phyloP scores from a whole-genome alignment of 129 eudicot species.

The Silybum marianum region DNA sequence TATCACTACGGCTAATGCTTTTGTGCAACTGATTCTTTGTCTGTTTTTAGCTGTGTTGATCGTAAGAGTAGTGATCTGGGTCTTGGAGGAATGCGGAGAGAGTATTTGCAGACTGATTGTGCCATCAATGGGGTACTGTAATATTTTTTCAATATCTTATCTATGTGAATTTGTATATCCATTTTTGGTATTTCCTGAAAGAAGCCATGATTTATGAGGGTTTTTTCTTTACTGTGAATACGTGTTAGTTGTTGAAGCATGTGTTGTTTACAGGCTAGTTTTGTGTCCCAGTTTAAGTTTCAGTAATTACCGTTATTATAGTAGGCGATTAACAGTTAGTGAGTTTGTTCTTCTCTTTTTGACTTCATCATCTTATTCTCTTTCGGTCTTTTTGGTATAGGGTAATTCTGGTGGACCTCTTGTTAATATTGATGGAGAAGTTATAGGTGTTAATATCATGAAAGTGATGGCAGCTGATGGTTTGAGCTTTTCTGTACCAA shows the following conservation, averaged over 20 bases:
- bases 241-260: not conserved
- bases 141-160: constrained; percentile 12
- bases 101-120: constrained; percentile 91
- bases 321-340: not conserved
- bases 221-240: too few species aligned
- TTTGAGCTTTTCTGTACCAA: constrained; percentile 83
- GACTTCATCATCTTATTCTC: not conserved
- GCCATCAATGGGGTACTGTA: constrained; percentile 75
- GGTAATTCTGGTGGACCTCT: constrained; percentile 98
- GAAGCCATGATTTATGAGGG: too few species aligned
- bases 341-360: constrained; percentile 11
- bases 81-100: constrained; percentile 96
- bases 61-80: constrained; percentile 98
- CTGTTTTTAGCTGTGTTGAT: constrained; percentile 78
- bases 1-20: constrained; percentile 17
- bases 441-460: constrained; percentile 76
- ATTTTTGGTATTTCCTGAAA: not conserved
- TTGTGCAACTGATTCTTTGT: not conserved
- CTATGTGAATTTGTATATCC: constrained; percentile 14
- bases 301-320: not conserved
- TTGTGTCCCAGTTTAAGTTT: not conserved
- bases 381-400: constrained; percentile 37
- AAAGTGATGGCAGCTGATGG: constrained; percentile 73
- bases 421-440: constrained; percentile 84
- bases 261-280: not conserved